Evolutionary conservation across 495 filamentous ascomycete species (phyloP).

Genomic region (Copromyces sp.): DNA sequence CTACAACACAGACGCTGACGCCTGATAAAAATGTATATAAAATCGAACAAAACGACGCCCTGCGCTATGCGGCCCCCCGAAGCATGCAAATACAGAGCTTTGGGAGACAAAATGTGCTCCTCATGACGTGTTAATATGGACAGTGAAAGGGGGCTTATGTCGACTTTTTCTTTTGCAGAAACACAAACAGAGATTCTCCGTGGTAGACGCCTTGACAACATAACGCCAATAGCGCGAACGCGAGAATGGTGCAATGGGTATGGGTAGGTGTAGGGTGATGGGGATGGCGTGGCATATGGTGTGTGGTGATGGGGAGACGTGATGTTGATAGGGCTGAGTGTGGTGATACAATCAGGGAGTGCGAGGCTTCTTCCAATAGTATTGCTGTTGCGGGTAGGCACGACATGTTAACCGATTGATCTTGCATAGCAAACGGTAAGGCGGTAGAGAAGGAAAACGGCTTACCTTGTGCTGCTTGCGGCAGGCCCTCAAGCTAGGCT

Average conservation of each 20-base stretch:
- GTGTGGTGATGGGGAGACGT: neutral
- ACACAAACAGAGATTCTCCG: neutral
- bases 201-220: neutral
- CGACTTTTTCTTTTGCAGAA: conserved; percentile 1
- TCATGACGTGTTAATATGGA: neutral
- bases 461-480: conserved; percentile 93
- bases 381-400: conserved; percentile 53
- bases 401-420: conserved; percentile 15
- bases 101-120: neutral
- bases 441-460: conserved; percentile 6
- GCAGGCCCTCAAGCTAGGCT: conserved; percentile 78
- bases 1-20: neutral
- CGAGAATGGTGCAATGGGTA: neutral
- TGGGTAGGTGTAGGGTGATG: neutral
- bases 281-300: neutral
- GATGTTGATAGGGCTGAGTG: neutral
- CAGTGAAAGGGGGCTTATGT: conserved; percentile 7
- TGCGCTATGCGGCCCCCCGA: conserved; percentile 19
- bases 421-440: conserved; percentile 1
- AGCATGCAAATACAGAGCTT: conserved; percentile 9
- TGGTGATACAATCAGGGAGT: conserved; percentile 31
- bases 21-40: conserved; percentile 6
- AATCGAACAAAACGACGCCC: conserved; percentile 14
- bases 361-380: conserved; percentile 77
- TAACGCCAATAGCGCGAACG: neutral